phyloP scores from a whole-genome alignment of 2,329 filamentous ascomycete genomes.

The Fusarium foetens region DNA sequence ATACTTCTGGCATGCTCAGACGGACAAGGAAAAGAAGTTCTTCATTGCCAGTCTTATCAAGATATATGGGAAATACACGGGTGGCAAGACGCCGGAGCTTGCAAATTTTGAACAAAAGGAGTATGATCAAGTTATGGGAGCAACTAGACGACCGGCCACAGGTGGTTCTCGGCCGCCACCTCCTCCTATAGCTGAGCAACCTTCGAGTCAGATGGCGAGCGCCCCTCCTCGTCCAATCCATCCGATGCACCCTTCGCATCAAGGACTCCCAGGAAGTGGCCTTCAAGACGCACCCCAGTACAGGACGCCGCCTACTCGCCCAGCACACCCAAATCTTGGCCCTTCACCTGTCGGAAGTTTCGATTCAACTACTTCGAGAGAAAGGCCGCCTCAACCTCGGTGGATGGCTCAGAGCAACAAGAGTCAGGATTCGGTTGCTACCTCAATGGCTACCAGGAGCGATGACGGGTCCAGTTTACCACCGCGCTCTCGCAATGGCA shows the following conservation, averaged over 20 bases:
- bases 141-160: slow-evolving; percentile 55
- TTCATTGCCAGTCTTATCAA: slow-evolving; percentile 97
- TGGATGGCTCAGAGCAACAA: slow-evolving; percentile 62
- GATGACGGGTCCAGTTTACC: slow-evolving; percentile 63
- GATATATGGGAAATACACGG: slow-evolving; percentile 96
- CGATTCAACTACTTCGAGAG: slow-evolving; percentile 57
- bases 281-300: slow-evolving; percentile 45
- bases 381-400: slow-evolving; percentile 56
- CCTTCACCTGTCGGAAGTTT: slow-evolving; percentile 63
- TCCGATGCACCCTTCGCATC: slow-evolving; percentile 25
- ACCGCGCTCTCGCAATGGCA: slow-evolving; percentile 64
- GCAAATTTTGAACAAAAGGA: slow-evolving; percentile 85
- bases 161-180: slow-evolving; percentile 38
- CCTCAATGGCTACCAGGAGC: slow-evolving; percentile 58
- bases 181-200: slow-evolving; percentile 44
- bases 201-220: slow-evolving; percentile 24
- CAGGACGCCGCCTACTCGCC: slow-evolving; percentile 46
- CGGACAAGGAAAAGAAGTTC: slow-evolving; percentile 96
- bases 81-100: slow-evolving; percentile 81
- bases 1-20: slow-evolving; percentile 96
- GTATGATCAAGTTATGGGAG: slow-evolving; percentile 77
- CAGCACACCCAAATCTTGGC: slow-evolving; percentile 52
- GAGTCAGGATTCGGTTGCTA: slow-evolving; percentile 67
- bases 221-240: slow-evolving; percentile 34
- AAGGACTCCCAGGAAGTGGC: slow-evolving; percentile 26